Evolutionary conservation across 2,329 filamentous ascomycete species (phyloP).

Genomic region (Pseudocercospora vitis): DNA sequence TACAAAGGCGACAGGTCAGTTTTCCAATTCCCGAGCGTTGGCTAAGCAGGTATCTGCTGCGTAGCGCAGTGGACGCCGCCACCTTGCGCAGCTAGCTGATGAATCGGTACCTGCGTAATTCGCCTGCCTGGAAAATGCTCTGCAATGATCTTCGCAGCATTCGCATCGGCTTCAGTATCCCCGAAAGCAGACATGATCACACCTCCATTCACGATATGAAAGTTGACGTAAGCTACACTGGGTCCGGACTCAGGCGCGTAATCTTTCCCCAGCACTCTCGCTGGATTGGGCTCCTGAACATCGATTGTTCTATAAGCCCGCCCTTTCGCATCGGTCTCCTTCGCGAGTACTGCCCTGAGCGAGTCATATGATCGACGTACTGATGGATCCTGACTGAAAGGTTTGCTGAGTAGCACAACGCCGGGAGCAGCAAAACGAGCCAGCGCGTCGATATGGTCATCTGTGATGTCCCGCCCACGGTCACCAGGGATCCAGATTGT

Average conservation of each 20-base stretch:
- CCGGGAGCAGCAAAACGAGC: slow-evolving; percentile 20
- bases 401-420: slow-evolving; percentile 16
- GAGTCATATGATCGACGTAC: slow-evolving; percentile 8
- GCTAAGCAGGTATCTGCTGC: slow-evolving; percentile 14
- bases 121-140: slow-evolving; percentile 17
- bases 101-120: slow-evolving; percentile 20
- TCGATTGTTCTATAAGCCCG: slow-evolving; percentile 16
- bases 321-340: slow-evolving; percentile 17
- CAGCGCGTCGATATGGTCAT: slow-evolving; percentile 24
- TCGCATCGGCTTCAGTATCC: slow-evolving; percentile 15
- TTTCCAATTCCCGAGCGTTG: no score
- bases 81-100: slow-evolving; percentile 22
- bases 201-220: slow-evolving; percentile 21
- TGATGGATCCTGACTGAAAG: slow-evolving; percentile 3
- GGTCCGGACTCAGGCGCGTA: slow-evolving; percentile 12
- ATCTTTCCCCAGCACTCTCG: slow-evolving; percentile 14
- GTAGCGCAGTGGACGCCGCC: slow-evolving; percentile 26
- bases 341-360: not conserved
- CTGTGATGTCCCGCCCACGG: slow-evolving; percentile 22
- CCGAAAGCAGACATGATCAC: slow-evolving; percentile 23
- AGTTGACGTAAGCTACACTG: slow-evolving; percentile 22
- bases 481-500: slow-evolving; percentile 23
- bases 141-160: slow-evolving; percentile 16
- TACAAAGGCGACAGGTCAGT: no score
- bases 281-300: slow-evolving; percentile 14